These are phyloP conservation scores for Albophoma yamanashiensis DNA, from an alignment of 2,329 filamentous ascomycete species.

Conservation along the genomic window DNA sequence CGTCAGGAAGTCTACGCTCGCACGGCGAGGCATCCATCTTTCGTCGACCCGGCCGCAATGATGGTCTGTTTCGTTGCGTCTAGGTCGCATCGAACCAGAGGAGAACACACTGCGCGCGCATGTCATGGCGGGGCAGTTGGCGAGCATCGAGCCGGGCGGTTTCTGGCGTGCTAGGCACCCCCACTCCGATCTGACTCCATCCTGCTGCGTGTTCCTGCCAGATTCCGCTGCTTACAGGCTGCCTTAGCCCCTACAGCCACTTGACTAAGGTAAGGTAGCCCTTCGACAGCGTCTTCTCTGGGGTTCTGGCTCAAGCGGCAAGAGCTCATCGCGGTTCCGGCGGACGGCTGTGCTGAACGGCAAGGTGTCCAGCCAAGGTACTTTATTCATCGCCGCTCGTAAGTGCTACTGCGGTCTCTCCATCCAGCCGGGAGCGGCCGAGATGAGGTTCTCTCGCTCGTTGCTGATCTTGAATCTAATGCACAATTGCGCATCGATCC, in stretches of 20 bases:
- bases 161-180: neutral
- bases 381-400: neutral
- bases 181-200: conserved; percentile 1
- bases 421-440: neutral
- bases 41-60: neutral
- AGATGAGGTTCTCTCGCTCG: neutral
- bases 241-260: neutral
- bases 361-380: neutral
- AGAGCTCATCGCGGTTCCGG: neutral
- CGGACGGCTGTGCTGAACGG: neutral
- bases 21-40: neutral
- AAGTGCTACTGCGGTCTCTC: neutral
- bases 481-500: neutral
- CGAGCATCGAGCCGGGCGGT: too few relatives aligned
- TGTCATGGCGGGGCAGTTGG: neutral
- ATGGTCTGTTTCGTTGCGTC: neutral
- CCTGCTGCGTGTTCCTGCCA: neutral
- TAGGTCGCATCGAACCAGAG: neutral
- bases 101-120: neutral
- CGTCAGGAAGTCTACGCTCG: neutral
- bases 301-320: neutral
- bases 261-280: neutral
- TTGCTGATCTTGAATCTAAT: neutral
- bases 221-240: conserved; percentile 1
- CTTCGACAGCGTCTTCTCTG: neutral